Percentiles rank a stretch among this genome's conserved stretches.
Conservation (phyloP, 1,139 yeast genomes). For the Yamadazyma spencermartinsiae region DNA sequence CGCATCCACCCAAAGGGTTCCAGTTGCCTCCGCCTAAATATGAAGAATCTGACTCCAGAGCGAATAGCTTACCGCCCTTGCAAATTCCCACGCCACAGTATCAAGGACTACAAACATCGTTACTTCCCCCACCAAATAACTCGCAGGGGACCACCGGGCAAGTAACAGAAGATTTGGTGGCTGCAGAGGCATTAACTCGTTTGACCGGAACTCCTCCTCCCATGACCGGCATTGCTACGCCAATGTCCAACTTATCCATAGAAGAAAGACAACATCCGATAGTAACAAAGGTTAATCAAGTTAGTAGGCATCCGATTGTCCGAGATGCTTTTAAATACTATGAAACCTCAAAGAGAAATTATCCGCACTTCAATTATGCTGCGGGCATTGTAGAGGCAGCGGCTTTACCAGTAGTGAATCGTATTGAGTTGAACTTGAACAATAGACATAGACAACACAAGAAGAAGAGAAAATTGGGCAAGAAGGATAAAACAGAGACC, state of each 20-base stretch:
- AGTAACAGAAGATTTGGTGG: conserved; percentile 17
- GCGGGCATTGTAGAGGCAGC: conserved; percentile 68
- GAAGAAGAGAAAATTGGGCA: conserved; percentile 24
- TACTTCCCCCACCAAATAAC: background rate
- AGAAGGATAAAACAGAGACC: conserved; percentile 48
- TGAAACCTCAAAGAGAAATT: conserved; percentile 53
- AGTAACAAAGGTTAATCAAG: conserved; percentile 45
- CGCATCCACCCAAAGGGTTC: background rate
- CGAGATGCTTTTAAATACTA: conserved; percentile 61
- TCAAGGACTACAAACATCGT: background rate
- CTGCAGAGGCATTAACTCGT: conserved; percentile 44
- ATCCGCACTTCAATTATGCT: conserved; percentile 63
- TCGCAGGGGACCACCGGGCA: background rate
- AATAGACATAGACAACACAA: conserved; percentile 34
- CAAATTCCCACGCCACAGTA: conserved; percentile 1
- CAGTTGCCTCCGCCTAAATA: conserved; percentile 1
- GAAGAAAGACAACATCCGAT: conserved; percentile 35
- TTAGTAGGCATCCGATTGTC: conserved; percentile 49
- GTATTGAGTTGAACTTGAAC: conserved; percentile 48
- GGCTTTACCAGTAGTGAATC: conserved; percentile 56
- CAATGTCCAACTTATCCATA: conserved; percentile 17
- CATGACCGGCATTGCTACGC: conserved; percentile 12
- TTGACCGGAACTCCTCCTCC: conserved; percentile 15
- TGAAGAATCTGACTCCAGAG: background rate
- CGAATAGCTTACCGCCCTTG: background rate